Conservation (phyloP, 2,329 filamentous ascomycete genomes). For the Exserohilum turcica region DNA sequence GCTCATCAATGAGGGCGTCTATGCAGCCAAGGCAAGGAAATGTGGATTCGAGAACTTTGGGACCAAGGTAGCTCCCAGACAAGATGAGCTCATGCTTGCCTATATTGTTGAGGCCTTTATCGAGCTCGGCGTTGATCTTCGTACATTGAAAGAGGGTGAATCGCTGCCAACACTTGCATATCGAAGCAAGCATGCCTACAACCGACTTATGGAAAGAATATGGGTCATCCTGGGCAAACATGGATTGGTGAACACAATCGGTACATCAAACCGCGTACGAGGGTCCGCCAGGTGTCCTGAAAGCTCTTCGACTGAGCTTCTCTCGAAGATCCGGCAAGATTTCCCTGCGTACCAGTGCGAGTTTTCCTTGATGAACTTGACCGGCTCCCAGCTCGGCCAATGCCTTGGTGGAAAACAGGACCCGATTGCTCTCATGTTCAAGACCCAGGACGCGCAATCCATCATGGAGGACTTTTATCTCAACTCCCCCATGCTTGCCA, state of each 20-base stretch:
- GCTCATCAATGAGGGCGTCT: background rate
- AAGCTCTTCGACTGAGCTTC: background rate
- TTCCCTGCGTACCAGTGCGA: conserved; percentile 14
- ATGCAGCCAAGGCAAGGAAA: background rate
- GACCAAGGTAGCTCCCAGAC: conserved; percentile 1
- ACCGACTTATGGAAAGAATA: conserved; percentile 6
- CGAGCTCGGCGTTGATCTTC: conserved; percentile 10
- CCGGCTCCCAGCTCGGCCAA: conserved; percentile 8
- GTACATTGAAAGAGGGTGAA: background rate
- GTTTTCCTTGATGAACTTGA: conserved; percentile 7
- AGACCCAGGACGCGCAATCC: conserved; percentile 2
- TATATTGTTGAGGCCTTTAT: conserved; percentile 18
- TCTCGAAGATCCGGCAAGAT: background rate
- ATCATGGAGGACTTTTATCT: conserved; percentile 21
- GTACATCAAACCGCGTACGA: background rate
- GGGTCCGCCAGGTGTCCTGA: background rate
- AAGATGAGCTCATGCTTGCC: conserved; percentile 15
- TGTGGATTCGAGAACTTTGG: conserved; percentile 10
- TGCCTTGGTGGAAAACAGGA: conserved; percentile 17
- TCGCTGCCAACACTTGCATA: background rate
- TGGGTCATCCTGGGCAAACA: conserved; percentile 8
- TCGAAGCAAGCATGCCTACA: conserved; percentile 5
- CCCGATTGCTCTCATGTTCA: conserved; percentile 18
- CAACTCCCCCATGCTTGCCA: conserved; percentile 20
- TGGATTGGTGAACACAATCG: conserved; percentile 5